Base-by-base conservation (phyloP, 805 yeast species). In the Saccharomycopsis schoenii region DNA sequence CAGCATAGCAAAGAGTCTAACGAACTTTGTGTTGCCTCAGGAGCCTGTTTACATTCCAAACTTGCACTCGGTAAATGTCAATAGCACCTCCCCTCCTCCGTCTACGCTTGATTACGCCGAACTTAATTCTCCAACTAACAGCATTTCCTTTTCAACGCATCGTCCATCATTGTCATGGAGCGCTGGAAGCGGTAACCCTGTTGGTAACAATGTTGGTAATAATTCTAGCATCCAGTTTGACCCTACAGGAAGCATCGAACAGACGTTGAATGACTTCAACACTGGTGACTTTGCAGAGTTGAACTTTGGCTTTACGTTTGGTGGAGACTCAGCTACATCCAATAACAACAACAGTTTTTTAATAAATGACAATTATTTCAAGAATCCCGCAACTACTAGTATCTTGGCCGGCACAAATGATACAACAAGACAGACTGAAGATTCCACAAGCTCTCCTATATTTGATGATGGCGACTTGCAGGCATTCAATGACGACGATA, bases 81-180 rank as follows among this genome's bases (percentile, higher is more conserved):
- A 47, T 6, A 21, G 52, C n/a, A 47, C 34, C 2, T 47, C 52
- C 1, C 52, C 52, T 24, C 52, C 52, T 21, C 52, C 52, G 10
- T 21, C 52, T 15, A 12, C 34, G 6, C 34, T 47, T 21, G 52
- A 47, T 12, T 47, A 47, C 34, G 25, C 34, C 1, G 52, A 47
- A 8, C 52, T 47, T 4, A 47, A 47, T 10, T 47, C 52, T 47
- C 52, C 52, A 21, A 47, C 52, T 2, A 47, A 47, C 11, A 47
- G 52, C 21, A n/a, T 21, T 17, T 47, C 52, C 21, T 47, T 47
- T 47, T 47, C 52, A 5, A 47, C 52, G 1, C 52, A 47, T 10
- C 52, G 52, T 47, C 52, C 52, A 47, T 47, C 52, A 9, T 47
- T 47, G 34, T 47, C 52, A 6, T 47, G 52, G 52, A 47, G 52